Evolutionary conservation across 306 rosid genomes (phyloP).

Genomic region (Casuarina glauca): DNA sequence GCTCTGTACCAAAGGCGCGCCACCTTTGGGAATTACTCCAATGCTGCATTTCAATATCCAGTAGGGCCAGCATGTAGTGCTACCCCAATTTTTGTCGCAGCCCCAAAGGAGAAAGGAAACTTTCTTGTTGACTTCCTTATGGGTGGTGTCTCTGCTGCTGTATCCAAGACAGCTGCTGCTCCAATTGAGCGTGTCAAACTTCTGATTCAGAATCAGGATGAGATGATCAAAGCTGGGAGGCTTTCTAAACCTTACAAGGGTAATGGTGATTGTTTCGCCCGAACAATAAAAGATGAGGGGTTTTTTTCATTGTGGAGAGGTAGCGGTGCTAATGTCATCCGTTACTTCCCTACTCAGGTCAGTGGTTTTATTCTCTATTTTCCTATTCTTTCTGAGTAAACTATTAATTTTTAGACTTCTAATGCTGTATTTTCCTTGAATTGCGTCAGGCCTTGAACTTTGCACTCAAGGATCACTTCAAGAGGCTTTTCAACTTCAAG

Average conservation of each 20-base stretch:
- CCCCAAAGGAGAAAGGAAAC: slow-evolving; percentile 76
- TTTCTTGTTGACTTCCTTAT: slow-evolving; percentile 72
- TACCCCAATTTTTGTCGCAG: slow-evolving; percentile 67
- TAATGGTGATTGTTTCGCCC: slow-evolving; percentile 74
- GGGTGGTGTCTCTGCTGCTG: slow-evolving; percentile 98
- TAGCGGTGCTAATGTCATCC: slow-evolving; percentile 85
- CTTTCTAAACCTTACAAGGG: slow-evolving; percentile 92
- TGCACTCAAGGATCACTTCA: slow-evolving; percentile 91
- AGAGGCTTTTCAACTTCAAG: slow-evolving; percentile 92
- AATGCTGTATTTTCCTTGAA: slow-evolving; percentile 22
- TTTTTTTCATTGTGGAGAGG: slow-evolving; percentile 76
- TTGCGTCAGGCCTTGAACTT: slow-evolving; percentile 73
- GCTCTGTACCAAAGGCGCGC: slow-evolving; percentile 58
- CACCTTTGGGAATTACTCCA: slow-evolving; percentile 56
- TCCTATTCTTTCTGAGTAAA: not conserved
- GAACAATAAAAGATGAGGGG: slow-evolving; percentile 77
- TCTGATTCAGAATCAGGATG: slow-evolving; percentile 90
- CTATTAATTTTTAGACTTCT: not conserved
- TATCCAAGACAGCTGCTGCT: slow-evolving; percentile 92
- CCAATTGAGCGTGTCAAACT: slow-evolving; percentile 93
- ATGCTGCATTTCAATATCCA: slow-evolving; percentile 61
- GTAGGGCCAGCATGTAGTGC: slow-evolving; percentile 50
- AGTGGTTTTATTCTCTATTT: not conserved
- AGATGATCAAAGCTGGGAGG: slow-evolving; percentile 79
- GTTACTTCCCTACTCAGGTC: slow-evolving; percentile 84